A percentile compares a stretch with the other conserved stretches of the same genome.
phyloP scores from a whole-genome alignment of 2,329 filamentous ascomycete genomes.

The Fusarium sp. region DNA sequence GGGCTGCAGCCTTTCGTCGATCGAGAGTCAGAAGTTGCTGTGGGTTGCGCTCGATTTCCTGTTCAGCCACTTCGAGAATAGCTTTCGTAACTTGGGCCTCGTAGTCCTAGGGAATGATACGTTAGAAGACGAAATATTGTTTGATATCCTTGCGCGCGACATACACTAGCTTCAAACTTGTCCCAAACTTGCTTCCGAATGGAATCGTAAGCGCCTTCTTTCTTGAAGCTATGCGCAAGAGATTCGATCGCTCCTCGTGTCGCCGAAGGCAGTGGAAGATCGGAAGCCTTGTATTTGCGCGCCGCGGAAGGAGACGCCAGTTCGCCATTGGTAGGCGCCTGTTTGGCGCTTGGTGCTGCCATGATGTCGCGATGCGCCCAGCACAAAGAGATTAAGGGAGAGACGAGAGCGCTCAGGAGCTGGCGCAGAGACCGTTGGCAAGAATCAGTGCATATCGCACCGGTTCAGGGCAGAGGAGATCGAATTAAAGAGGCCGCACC shows the following conservation, averaged over 20 bases:
- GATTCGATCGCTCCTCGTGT: constrained; percentile 80
- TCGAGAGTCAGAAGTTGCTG: constrained; percentile 78
- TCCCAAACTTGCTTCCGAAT: constrained; percentile 83
- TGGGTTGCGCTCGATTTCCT: constrained; percentile 81
- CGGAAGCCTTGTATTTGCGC: constrained; percentile 76
- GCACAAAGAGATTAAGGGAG: constrained; percentile 24
- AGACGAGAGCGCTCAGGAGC: constrained; percentile 9
- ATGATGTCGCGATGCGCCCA: constrained; percentile 5
- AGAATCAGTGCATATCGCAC: constrained; percentile 34
- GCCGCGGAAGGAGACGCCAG: constrained; percentile 21
- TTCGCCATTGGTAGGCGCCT: constrained; percentile 37
- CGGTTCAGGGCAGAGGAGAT: background rate
- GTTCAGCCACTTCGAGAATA: constrained; percentile 76
- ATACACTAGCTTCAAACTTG: constrained; percentile 77
- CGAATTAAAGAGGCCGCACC: background rate
- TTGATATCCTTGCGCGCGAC: background rate
- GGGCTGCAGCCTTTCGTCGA: constrained; percentile 77
- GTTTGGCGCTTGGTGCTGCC: constrained; percentile 42
- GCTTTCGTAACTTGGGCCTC: constrained; percentile 74
- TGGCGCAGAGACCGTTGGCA: constrained; percentile 23
- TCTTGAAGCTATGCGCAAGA: constrained; percentile 85
- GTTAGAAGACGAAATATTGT: constrained; percentile 36
- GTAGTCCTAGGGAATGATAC: constrained; percentile 66
- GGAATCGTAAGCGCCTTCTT: constrained; percentile 85
- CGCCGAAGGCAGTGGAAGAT: constrained; percentile 79